phyloP scores from a whole-genome alignment of 2,329 filamentous ascomycete genomes.

The Fusarium temperatum region DNA sequence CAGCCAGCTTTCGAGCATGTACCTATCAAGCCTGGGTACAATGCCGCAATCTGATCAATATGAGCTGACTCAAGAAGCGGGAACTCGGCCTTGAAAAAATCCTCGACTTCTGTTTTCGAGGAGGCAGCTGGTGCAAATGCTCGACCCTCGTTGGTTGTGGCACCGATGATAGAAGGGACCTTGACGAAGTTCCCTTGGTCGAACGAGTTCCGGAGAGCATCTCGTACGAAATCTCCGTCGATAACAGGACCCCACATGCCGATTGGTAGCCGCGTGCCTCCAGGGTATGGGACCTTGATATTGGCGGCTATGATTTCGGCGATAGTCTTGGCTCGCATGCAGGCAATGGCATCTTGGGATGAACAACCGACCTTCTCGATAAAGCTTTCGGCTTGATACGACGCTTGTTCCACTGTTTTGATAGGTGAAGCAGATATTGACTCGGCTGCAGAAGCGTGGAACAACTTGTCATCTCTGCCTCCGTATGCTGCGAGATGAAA shows the following conservation, averaged over 20 bases:
- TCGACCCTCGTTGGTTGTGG: constrained; percentile 50
- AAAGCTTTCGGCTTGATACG: constrained; percentile 62
- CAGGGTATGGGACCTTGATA: constrained; percentile 47
- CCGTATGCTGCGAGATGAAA: constrained; percentile 68
- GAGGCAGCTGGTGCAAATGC: constrained; percentile 46
- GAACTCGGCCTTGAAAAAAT: constrained; percentile 47
- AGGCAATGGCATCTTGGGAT: constrained; percentile 52
- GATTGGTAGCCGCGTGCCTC: constrained; percentile 47
- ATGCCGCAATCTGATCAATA: constrained; percentile 42
- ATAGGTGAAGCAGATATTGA: constrained; percentile 61
- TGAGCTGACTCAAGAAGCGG: constrained; percentile 44
- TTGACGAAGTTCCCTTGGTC: constrained; percentile 59
- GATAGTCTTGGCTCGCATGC: constrained; percentile 55
- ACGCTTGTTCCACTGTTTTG: constrained; percentile 55
- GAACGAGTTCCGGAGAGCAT: constrained; percentile 60
- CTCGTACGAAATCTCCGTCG: constrained; percentile 60
- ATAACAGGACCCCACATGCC: constrained; percentile 65
- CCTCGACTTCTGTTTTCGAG: constrained; percentile 44
- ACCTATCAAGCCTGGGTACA: constrained; percentile 49
- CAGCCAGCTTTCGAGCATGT: constrained; percentile 44
- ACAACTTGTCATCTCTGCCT: constrained; percentile 57
- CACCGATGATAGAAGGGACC: constrained; percentile 61
- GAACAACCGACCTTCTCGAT: constrained; percentile 54
- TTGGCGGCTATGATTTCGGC: constrained; percentile 54
- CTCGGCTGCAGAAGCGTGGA: constrained; percentile 60